These are phyloP conservation scores for Picochlorum sp. DNA, from an alignment of 139 green algal species.

Conservation along the genomic window DNA sequence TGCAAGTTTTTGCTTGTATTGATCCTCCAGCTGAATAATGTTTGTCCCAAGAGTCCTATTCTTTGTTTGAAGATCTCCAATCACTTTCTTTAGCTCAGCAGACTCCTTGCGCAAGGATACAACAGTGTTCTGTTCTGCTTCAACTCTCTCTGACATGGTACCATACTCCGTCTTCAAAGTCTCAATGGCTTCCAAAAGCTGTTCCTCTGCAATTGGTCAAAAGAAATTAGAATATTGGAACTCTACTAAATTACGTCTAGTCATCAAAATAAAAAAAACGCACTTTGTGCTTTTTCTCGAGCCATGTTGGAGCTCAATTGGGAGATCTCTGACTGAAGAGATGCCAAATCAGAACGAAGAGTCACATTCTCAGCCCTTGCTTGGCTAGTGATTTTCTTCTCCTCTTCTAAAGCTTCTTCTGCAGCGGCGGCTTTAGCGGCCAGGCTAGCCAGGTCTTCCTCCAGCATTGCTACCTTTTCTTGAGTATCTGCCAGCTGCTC, in stretches of 20 bases:
- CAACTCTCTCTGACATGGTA: conserved; percentile 16
- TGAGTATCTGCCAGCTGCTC: neutral
- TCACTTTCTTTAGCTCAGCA: conserved; percentile 10
- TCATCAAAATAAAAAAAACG: neutral
- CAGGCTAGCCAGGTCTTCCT: conserved; percentile 3
- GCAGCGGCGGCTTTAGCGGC: neutral
- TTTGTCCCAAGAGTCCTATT: conserved; percentile 14
- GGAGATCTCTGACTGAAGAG: conserved; percentile 18
- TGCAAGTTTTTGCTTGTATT: conserved; percentile 10
- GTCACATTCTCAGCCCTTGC: conserved; percentile 18
- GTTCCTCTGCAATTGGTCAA: conserved; percentile 2
- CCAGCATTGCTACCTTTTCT: conserved; percentile 2
- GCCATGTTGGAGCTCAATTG: conserved; percentile 8
- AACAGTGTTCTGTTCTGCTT: conserved; percentile 24
- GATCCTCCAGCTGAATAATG: conserved; percentile 11
- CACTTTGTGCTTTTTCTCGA: conserved; percentile 14
- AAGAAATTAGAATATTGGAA: neutral
- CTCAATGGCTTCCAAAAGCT: conserved; percentile 21
- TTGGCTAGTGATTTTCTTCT: conserved; percentile 4
- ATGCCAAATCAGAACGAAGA: conserved; percentile 24
- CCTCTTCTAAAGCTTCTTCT: conserved; percentile 12
- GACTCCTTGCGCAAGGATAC: conserved; percentile 13
- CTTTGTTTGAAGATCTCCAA: conserved; percentile 16
- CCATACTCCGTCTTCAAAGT: conserved; percentile 22
- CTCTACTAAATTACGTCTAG: neutral